Percentiles rank a stretch among this genome's conserved stretches.
Conservation (phyloP, 495 filamentous ascomycete species). For the Barbatosphaeria neglecta region DNA sequence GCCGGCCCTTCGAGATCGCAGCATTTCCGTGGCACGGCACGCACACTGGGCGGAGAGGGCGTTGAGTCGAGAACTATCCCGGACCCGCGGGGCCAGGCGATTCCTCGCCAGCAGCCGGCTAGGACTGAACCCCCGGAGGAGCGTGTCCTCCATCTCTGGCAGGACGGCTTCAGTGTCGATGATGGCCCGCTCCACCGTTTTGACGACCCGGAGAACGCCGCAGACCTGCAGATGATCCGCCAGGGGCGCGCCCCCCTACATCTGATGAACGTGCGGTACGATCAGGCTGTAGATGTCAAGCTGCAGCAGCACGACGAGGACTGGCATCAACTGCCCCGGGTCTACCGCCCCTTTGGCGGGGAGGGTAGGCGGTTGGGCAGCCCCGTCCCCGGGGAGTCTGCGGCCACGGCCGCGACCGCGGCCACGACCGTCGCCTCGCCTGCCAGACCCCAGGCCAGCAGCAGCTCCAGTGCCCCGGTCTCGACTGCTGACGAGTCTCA, state of each 20-base stretch:
- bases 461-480: conserved; percentile 13
- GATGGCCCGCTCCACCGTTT: conserved; percentile 84
- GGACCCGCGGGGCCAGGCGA: conserved; percentile 42
- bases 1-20: conserved; percentile 37
- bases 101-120: conserved; percentile 18
- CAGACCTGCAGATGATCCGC: conserved; percentile 73
- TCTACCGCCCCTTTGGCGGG: conserved; percentile 79
- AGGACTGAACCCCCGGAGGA: conserved; percentile 33
- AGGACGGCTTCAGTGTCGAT: conserved; percentile 88
- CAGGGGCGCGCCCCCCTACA: conserved; percentile 75
- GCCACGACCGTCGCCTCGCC: conserved; percentile 28
- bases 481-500: conserved; percentile 59
- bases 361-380: conserved; percentile 81
- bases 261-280: conserved; percentile 75
- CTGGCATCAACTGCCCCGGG: conserved; percentile 68
- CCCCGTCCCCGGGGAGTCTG: conserved; percentile 59
- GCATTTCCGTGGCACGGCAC: conserved; percentile 69
- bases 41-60: conserved; percentile 85
- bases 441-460: conserved; percentile 19
- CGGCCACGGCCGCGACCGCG: conserved; percentile 21
- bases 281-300: conserved; percentile 84
- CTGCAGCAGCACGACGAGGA: conserved; percentile 78
- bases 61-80: conserved; percentile 62
- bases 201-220: conserved; percentile 76
- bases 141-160: conserved; percentile 80